Percentiles rank a stretch among this genome's conserved stretches.
These are phyloP conservation scores for Teunomyces stri DNA, from an alignment of 805 yeast species.

Conservation along the genomic window DNA sequence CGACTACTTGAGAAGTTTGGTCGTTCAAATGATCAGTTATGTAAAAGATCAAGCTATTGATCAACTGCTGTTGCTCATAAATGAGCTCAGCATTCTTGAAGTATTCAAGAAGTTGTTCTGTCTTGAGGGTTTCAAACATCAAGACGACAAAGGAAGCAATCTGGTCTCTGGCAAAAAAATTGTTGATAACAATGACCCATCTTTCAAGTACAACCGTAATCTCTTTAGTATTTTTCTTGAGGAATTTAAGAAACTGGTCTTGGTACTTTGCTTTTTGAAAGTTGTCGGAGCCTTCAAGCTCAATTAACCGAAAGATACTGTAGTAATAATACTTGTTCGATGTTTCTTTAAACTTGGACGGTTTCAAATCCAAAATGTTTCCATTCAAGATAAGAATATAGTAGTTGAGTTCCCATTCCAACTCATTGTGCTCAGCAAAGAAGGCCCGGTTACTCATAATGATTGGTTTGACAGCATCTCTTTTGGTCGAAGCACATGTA, in stretches of 20 bases:
- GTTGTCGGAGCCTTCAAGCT: conserved; percentile 29
- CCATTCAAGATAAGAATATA: conserved; percentile 49
- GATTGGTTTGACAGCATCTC: conserved; percentile 11
- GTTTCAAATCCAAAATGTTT: conserved; percentile 12
- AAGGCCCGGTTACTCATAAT: conserved; percentile 10
- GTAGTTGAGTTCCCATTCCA: conserved; percentile 47
- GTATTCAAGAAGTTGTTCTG: conserved; percentile 6
- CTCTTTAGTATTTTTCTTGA: conserved; percentile 4
- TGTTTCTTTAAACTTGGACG: conserved; percentile 2
- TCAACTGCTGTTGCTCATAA: conserved; percentile 48
- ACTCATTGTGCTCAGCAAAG: conserved; percentile 15
- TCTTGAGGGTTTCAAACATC: conserved; percentile 19
- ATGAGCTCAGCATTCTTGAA: conserved; percentile 31
- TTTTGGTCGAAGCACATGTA: conserved; percentile 21
- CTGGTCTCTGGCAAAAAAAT: conserved; percentile 26
- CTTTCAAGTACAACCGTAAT: conserved; percentile 34
- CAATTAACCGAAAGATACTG: conserved; percentile 50
- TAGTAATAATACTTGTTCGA: conserved; percentile 24
- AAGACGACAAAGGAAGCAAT: conserved; percentile 25
- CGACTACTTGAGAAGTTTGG: conserved; percentile 10
- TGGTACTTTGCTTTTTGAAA: conserved; percentile 6
- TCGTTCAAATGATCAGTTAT: conserved; percentile 12
- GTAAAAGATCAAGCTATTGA: conserved; percentile 22
- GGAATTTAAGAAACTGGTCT: conserved; percentile 12
- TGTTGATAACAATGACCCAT: conserved; percentile 53